Evolutionary conservation across 108 stramenopile species (phyloP), one percentile per base, ranked within the genome.

Genomic region (Cyclotella atomus): DNA sequence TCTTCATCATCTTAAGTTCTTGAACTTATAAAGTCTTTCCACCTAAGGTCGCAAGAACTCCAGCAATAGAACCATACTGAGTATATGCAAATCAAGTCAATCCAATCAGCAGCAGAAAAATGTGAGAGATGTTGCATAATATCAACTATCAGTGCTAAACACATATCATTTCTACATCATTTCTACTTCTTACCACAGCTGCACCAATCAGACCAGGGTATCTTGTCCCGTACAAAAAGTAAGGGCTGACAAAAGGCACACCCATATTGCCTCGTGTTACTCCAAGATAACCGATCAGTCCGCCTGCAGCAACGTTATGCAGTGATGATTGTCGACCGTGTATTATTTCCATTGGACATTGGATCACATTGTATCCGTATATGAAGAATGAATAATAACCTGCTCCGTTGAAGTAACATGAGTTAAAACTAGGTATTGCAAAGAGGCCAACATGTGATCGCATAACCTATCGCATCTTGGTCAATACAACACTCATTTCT

Each of bases 291-390:
- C 88, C 88, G n/a, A 89, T 47, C 2, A 72, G 74, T 14, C 71
- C 84, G 17, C 59, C 88, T 44, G 68, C 46, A 12, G 80, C 30
- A 45, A 81, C 70, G 59, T 89, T 87, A 50, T 89, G 88, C 49
- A 73, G 57, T 24, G 65, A 35, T n/a, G 79, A 81, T 56, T 61
- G 68, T 49, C 82, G 72, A 0, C 85, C 85, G 43, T 85, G 84
- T 2, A 89, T 85, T 14, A 77, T 83, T 49, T 85, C 86, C 88
- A 89, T 89, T 0, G 88, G 88, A 65, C 88, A 89, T 61, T 85
- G 78, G n/a, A 85, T 28, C 1, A 73, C 59, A 60, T 87, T 74
- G 71, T 87, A 89, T n/a, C 47, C 50, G 50, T 75, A 87, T 0
- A 89, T 30, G 0, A 59, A 73, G 19, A 62, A 84, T 0, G 84